These are phyloP conservation scores for Hericium erinaceus DNA, from an alignment of 768 basidiomycete genomes.

Conservation along the genomic window DNA sequence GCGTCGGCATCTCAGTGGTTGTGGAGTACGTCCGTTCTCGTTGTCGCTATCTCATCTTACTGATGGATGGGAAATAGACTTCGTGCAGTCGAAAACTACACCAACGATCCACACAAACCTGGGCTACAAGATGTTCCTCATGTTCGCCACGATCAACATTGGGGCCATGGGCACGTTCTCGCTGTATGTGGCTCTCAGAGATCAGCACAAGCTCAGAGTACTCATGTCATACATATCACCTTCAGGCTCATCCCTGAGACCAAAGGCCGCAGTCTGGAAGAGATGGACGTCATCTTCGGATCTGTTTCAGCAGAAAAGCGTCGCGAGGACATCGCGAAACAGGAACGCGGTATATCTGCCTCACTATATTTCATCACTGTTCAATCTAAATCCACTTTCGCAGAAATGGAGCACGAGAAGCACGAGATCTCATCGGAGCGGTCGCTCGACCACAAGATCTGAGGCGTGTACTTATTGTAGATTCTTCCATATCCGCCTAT, in stretches of 20 bases:
- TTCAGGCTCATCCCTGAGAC: constrained; percentile 31
- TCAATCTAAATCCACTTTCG: background rate
- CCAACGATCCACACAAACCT: constrained; percentile 51
- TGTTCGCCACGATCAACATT: constrained; percentile 70
- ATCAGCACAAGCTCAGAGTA: background rate
- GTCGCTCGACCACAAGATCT: background rate
- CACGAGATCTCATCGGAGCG: background rate
- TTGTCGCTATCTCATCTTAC: background rate
- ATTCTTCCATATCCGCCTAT: no score
- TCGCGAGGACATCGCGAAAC: constrained; percentile 38
- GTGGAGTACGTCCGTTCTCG: constrained; percentile 45
- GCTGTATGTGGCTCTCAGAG: constrained; percentile 31
- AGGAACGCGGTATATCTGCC: constrained; percentile 19
- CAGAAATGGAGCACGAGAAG: background rate
- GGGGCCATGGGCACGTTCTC: constrained; percentile 62
- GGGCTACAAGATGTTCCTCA: constrained; percentile 68
- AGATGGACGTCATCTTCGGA: constrained; percentile 53
- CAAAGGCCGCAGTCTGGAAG: constrained; percentile 35
- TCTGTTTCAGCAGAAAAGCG: constrained; percentile 46
- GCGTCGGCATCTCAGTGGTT: constrained; percentile 80
- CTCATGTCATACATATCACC: background rate
- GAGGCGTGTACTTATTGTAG: no score
- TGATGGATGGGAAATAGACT: constrained; percentile 33
- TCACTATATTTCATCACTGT: background rate
- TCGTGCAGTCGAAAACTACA: constrained; percentile 63